Conservation (phyloP, 1,139 yeast species). For the Hansenula sp. region DNA sequence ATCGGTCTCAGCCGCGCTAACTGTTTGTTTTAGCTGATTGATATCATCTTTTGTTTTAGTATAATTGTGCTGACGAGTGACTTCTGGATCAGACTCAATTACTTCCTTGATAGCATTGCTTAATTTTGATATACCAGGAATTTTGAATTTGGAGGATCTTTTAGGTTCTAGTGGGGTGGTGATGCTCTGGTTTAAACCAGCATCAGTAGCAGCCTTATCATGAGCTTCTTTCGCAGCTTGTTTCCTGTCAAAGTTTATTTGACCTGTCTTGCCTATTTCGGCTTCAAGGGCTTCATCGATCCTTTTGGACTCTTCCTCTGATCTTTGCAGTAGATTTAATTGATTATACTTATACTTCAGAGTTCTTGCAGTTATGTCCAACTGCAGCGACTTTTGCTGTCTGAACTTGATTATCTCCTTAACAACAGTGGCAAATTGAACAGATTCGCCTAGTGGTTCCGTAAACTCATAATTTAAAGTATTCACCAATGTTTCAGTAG, state of each 20-base stretch:
- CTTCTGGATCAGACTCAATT: conserved; percentile 68
- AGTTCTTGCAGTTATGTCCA: conserved; percentile 51
- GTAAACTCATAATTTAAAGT: conserved; percentile 64
- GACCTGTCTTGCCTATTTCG: conserved; percentile 26
- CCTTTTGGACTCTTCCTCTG: conserved; percentile 25
- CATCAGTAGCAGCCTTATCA: conserved; percentile 27
- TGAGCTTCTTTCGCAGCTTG: conserved; percentile 31
- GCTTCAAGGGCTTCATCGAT: conserved; percentile 28
- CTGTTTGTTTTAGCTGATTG: conserved; percentile 51
- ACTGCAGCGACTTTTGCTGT: conserved; percentile 62
- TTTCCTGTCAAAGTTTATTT: conserved; percentile 24
- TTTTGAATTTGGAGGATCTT: conserved; percentile 32
- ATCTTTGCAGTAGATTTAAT: conserved; percentile 45
- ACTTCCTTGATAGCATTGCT: conserved; percentile 65
- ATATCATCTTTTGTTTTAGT: conserved; percentile 50
- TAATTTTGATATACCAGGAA: conserved; percentile 47
- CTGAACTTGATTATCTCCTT: conserved; percentile 65
- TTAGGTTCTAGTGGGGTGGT: conserved; percentile 22
- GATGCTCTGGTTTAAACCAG: conserved; percentile 1
- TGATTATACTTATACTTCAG: conserved; percentile 43
- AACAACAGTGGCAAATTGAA: conserved; percentile 66
- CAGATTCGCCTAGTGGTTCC: conserved; percentile 81
- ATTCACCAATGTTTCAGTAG: conserved; percentile 56
- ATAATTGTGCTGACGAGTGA: conserved; percentile 56
- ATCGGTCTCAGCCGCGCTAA: conserved; percentile 54